Evolutionary conservation across 768 basidiomycete genomes (phyloP), one percentile per base, ranked within the genome.

Genomic region (Mycena amicta): DNA sequence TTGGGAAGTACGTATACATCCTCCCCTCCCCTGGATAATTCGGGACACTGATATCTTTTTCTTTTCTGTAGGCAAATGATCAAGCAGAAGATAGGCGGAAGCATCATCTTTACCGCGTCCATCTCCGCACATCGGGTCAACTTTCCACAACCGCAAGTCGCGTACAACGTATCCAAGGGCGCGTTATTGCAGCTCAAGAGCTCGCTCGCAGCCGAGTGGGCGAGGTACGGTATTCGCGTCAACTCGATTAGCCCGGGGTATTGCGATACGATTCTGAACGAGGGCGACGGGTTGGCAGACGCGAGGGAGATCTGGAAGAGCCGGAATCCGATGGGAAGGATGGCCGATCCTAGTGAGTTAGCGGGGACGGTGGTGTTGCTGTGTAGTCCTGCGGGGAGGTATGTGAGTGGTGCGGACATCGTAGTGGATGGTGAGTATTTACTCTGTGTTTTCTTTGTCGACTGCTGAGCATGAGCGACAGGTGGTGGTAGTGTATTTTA

Each of bases 231-330:
- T 1, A 75, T 78, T 30, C 71, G 75, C 5, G 78, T 77, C 33
- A 81, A 79, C 55, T 75, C 73, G 39, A 72, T 81, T 26, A 75
- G 74, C 43, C 76, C 78, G 12, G 79, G 78, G 15, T 79, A 76
- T 56, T 77, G 77, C 72, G 73, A 78, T 49, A 79, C 80, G 4
- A 67, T 73, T 45, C 66, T 79, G 64, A 80, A 78, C 39, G 67
- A 71, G 43, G 73, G 73, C 8, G 67, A 68, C 0, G 69, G 70
- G 1, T 62, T 77, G 13, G 73, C 66, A 15, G 64, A 68, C 11
- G 71, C 68, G n/a, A 67, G 72, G 47, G 60, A 61, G 11, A 68
- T 74, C n/a, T 80, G 76, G 78, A 58, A 67, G 3, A 71, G 70
- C 28, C 69, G 74, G 50, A 80, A 71, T 57, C 77, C 76, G 12